phyloP scores from a whole-genome alignment of 2,329 filamentous ascomycete genomes.

The Calycina marina region DNA sequence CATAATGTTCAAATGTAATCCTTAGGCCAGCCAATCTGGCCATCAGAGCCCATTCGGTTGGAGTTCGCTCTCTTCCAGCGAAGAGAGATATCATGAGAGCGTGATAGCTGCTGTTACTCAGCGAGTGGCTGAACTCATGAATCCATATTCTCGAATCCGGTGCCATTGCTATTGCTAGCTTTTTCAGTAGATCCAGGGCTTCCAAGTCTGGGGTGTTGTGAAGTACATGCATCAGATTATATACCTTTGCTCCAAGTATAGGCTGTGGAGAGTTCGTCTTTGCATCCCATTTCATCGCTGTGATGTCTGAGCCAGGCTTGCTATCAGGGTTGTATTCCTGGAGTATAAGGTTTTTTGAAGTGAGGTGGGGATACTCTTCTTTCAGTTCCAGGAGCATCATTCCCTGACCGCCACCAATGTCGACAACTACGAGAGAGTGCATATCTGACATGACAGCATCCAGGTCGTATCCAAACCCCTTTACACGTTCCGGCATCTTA shows the following conservation, averaged over 20 bases:
- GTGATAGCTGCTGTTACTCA: no score
- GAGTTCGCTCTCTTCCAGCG: no score
- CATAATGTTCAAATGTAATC: no score
- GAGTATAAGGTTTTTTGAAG: neutral
- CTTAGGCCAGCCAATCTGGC: no score
- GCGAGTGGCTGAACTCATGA: no score
- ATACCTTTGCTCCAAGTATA: neutral
- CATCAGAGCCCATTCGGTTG: no score
- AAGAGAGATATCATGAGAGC: no score
- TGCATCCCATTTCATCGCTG: neutral
- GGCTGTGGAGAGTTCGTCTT: neutral
- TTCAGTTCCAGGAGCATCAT: neutral
- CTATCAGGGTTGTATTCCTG: conserved; percentile 1
- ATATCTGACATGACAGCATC: neutral
- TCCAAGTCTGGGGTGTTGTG: neutral
- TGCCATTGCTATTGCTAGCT: no score
- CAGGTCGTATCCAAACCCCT: neutral
- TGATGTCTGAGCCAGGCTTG: neutral
- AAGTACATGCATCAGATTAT: neutral
- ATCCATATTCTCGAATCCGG: no score
- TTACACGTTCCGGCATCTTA: neutral
- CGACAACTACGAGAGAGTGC: neutral
- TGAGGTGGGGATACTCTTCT: neutral
- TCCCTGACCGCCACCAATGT: neutral
- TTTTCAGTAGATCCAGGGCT: neutral